These are phyloP conservation scores for Stagonosporopsis vannaccii DNA, from an alignment of 2,329 filamentous ascomycete species.

Conservation along the genomic window DNA sequence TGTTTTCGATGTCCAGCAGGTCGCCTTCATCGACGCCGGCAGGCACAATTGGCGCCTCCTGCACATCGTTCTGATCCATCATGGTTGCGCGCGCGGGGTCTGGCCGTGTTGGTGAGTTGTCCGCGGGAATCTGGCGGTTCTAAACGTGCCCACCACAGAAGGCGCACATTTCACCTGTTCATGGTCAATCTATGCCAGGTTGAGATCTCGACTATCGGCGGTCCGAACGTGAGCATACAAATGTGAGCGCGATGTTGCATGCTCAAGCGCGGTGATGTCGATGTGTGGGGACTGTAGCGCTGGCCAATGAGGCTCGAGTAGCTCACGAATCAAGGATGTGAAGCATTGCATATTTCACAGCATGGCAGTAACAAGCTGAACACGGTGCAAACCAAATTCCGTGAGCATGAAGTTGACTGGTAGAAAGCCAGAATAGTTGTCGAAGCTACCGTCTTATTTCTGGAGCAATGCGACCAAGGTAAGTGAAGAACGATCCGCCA, in stretches of 20 bases:
- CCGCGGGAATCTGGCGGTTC: slow-evolving; percentile 21
- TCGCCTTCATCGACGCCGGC: slow-evolving; percentile 49
- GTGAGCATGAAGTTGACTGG: neutral
- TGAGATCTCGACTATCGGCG: slow-evolving; percentile 29
- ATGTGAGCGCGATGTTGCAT: slow-evolving; percentile 1
- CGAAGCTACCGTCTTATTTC: neutral
- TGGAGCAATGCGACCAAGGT: neutral
- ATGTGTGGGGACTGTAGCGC: slow-evolving; percentile 20
- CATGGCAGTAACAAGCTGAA: neutral
- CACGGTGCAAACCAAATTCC: neutral
- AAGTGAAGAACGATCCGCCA: slow-evolving; percentile 15
- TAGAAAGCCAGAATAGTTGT: neutral
- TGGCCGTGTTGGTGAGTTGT: slow-evolving; percentile 21
- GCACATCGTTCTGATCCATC: slow-evolving; percentile 31
- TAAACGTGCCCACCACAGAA: slow-evolving; percentile 32
- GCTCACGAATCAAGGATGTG: neutral
- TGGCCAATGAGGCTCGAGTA: slow-evolving; percentile 22
- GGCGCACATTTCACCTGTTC: slow-evolving; percentile 30
- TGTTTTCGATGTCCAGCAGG: slow-evolving; percentile 40
- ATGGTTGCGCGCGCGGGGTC: slow-evolving; percentile 30
- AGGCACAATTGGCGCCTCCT: slow-evolving; percentile 43
- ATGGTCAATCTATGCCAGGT: slow-evolving; percentile 24
- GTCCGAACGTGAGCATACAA: neutral
- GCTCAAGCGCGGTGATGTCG: slow-evolving; percentile 16
- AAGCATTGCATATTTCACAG: neutral